Percentiles rank a stretch among this genome's conserved stretches.
Conservation (phyloP, 1,284 basidiomycete genomes). For the Polyporus tsugae region DNA sequence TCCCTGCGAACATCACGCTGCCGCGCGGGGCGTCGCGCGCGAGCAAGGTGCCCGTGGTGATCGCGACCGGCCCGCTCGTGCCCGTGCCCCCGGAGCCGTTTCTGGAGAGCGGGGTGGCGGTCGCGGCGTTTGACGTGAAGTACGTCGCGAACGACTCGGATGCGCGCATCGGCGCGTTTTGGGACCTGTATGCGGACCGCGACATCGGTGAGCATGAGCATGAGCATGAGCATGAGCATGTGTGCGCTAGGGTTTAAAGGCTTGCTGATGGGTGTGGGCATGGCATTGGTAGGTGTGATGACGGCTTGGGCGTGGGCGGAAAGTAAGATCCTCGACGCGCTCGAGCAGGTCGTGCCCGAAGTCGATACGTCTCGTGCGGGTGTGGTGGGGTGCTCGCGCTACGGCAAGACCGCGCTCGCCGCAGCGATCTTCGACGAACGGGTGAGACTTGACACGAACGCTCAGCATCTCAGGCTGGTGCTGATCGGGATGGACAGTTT, state of each 20-base stretch:
- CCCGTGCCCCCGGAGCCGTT: conserved; percentile 22
- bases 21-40: background rate
- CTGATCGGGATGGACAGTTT: conserved; percentile 11
- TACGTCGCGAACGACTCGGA: conserved; percentile 24
- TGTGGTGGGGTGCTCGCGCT: conserved; percentile 26
- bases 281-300: conserved; percentile 16
- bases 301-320: conserved; percentile 29
- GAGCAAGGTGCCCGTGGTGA: conserved; percentile 21
- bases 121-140: conserved; percentile 25
- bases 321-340: conserved; percentile 25
- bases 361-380: conserved; percentile 24
- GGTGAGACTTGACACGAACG: background rate
- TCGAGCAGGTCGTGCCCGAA: conserved; percentile 25
- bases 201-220: conserved; percentile 23
- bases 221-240: background rate
- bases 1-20: conserved; percentile 23
- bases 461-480: background rate
- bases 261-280: background rate
- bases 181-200: conserved; percentile 23
- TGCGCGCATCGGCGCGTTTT: conserved; percentile 25
- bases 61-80: conserved; percentile 24
- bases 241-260: background rate
- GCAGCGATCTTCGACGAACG: conserved; percentile 28
- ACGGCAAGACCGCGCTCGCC: conserved; percentile 27
- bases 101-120: conserved; percentile 25